These are phyloP conservation scores for Epichloe hybrida DNA, from an alignment of 2,329 filamentous ascomycete species.

Conservation along the genomic window DNA sequence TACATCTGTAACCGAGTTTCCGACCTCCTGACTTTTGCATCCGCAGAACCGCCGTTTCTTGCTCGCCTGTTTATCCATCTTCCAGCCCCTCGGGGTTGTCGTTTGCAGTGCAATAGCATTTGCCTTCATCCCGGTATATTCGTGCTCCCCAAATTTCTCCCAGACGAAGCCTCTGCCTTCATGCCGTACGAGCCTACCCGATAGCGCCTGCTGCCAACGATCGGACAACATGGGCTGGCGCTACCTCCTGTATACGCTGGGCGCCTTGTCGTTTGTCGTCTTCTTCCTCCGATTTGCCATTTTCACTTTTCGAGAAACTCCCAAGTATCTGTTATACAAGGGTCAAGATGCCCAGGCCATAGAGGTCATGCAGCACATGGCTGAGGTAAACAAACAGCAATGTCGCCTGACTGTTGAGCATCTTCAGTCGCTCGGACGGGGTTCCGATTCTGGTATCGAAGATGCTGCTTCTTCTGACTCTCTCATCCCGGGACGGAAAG, in stretches of 20 bases:
- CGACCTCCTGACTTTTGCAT: neutral
- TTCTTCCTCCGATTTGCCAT: slow-evolving; percentile 30
- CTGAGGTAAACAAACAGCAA: slow-evolving; percentile 22
- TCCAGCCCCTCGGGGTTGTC: slow-evolving; percentile 41
- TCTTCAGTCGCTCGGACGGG: slow-evolving; percentile 16
- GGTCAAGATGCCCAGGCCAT: slow-evolving; percentile 33
- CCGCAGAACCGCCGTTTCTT: slow-evolving; percentile 32
- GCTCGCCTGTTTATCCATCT: slow-evolving; percentile 37
- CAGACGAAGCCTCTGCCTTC: slow-evolving; percentile 13
- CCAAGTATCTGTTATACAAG: slow-evolving; percentile 30
- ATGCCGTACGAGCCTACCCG: slow-evolving; percentile 13
- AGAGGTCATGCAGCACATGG: slow-evolving; percentile 32
- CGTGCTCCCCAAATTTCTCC: slow-evolving; percentile 37
- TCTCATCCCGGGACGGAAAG: neutral
- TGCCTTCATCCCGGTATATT: slow-evolving; percentile 36
- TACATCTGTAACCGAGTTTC: no score
- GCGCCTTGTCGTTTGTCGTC: slow-evolving; percentile 28
- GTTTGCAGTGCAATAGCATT: slow-evolving; percentile 37
- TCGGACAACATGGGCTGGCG: slow-evolving; percentile 38
- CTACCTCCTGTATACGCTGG: slow-evolving; percentile 31
- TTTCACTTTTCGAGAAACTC: slow-evolving; percentile 35
- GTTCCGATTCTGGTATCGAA: neutral
- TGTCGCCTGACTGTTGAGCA: slow-evolving; percentile 23
- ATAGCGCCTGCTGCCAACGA: slow-evolving; percentile 10
- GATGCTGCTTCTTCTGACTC: slow-evolving; percentile 1